phyloP scores from a whole-genome alignment of 106 monocot species.

The Vanilla planifolia region DNA sequence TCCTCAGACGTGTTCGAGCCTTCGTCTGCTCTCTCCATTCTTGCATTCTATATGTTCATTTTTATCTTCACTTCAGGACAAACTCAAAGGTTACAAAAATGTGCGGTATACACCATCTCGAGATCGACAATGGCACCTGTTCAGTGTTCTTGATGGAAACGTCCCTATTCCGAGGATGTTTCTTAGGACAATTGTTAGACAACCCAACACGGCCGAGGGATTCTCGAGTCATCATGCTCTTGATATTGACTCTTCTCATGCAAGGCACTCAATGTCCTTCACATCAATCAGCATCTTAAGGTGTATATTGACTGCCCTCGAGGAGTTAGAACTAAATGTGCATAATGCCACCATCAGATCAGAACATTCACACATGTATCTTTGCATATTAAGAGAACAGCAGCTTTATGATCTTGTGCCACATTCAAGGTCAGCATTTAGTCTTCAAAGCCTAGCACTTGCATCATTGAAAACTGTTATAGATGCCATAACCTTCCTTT shows the following conservation, averaged over 20 bases:
- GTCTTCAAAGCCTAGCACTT: background rate
- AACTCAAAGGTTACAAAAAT: slow-evolving; percentile 78
- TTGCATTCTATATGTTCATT: background rate
- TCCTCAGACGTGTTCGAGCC: background rate
- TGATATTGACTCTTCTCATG: slow-evolving; percentile 37
- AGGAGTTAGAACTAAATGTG: slow-evolving; percentile 82
- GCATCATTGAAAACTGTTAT: background rate
- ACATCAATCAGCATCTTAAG: slow-evolving; percentile 77
- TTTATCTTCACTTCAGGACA: slow-evolving; percentile 38
- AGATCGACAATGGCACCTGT: slow-evolving; percentile 96
- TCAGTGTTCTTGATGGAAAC: slow-evolving; percentile 62
- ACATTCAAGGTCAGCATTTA: slow-evolving; percentile 46
- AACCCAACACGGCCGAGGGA: slow-evolving; percentile 48
- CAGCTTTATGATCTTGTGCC: slow-evolving; percentile 69
- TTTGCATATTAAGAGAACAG: slow-evolving; percentile 79
- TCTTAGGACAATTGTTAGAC: slow-evolving; percentile 84
- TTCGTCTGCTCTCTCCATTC: background rate
- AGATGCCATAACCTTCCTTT: background rate
- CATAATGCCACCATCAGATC: slow-evolving; percentile 75
- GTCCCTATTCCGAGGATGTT: slow-evolving; percentile 80
- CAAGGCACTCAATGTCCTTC: slow-evolving; percentile 36
- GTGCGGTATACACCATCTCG: slow-evolving; percentile 91
- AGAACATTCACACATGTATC: slow-evolving; percentile 93
- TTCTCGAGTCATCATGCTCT: slow-evolving; percentile 28
- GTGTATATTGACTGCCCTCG: slow-evolving; percentile 71